Evolutionary conservation across 1,284 basidiomycete genomes (phyloP).

Genomic region (Takashimella tepidaria): DNA sequence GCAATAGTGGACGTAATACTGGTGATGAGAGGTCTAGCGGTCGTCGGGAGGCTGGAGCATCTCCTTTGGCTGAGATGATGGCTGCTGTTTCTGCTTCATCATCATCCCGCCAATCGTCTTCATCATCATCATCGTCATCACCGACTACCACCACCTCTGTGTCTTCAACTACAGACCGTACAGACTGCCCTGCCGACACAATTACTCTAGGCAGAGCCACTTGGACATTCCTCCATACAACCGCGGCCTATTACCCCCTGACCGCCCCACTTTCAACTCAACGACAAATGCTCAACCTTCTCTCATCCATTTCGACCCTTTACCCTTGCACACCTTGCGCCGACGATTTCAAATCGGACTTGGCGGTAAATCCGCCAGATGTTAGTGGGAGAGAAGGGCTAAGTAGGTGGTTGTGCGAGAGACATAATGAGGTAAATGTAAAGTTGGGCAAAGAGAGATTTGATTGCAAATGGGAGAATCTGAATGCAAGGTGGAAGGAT

Average conservation of each 20-base stretch:
- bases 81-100: conserved; percentile 43
- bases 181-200: conserved; percentile 78
- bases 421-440: conserved; percentile 85
- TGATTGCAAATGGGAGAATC: conserved; percentile 62
- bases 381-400: conserved; percentile 63
- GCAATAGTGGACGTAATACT: conserved; percentile 16
- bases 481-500: conserved; percentile 84
- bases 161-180: conserved; percentile 44
- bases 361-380: conserved; percentile 64
- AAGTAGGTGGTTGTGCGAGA: conserved; percentile 79
- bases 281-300: conserved; percentile 70
- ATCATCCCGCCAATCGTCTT: not conserved
- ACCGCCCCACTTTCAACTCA: conserved; percentile 65
- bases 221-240: conserved; percentile 92
- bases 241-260: conserved; percentile 89
- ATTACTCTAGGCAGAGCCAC: conserved; percentile 82
- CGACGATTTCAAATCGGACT: conserved; percentile 62
- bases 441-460: conserved; percentile 76
- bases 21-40: conserved; percentile 13
- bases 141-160: conserved; percentile 27
- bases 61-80: conserved; percentile 41
- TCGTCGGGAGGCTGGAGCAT: not conserved
- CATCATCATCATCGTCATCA: not conserved
- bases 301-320: conserved; percentile 68
- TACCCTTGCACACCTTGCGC: conserved; percentile 87